Evolutionary conservation across 2,329 filamentous ascomycete species (phyloP), one percentile per base, ranked within the genome.

Genomic region (Pestalotiopsis fici): DNA sequence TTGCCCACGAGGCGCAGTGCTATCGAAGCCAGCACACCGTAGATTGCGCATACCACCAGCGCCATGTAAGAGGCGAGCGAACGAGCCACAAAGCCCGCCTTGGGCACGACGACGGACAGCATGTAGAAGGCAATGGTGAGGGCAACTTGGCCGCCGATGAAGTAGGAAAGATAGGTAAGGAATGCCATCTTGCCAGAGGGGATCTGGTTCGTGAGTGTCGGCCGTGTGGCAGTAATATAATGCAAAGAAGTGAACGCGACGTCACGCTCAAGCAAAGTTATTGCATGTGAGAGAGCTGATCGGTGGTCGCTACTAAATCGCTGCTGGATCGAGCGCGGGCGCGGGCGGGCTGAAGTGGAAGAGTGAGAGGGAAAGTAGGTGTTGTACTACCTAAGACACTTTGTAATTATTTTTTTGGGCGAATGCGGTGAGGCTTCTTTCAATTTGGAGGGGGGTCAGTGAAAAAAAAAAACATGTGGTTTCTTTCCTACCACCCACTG

Each of bases 1-100:
- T 92, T 88, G 68, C 94, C 94, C 61, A 90, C 73, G 18, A 93
- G 74, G 59, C 92, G 90, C 70, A 98, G 86, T 68, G 88, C 74
- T 69, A 95, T 86, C 57, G 92, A 94, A 31, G 90, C 90, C 59
- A 93, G 69, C 67, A 93, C 92, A 68, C 95, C 96, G 80, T 93
- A 97, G 73, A 85, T 79, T 31, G 95, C 88, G 78, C 77, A 85
- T 65, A 86, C 71, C 65, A 91, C 74, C 62, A 94, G 80, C 47
- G 86, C 84, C 69, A 91, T 82, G 78, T 93, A 93, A 60, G 86
- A 84, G 72, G 89, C 88, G 71, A 93, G 83, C 63, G 85, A 81
- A 76, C 93, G 92, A 72, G 91, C 92, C 73, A 85, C 86, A 81
- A 93, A 95, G 77, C 85, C 87, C 64, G 88, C 87, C 68, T 85